Percentiles rank a stretch among this genome's conserved stretches.
These are phyloP conservation scores for Amanita phalloides DNA, from an alignment of 768 basidiomycete genomes.

Conservation along the genomic window DNA sequence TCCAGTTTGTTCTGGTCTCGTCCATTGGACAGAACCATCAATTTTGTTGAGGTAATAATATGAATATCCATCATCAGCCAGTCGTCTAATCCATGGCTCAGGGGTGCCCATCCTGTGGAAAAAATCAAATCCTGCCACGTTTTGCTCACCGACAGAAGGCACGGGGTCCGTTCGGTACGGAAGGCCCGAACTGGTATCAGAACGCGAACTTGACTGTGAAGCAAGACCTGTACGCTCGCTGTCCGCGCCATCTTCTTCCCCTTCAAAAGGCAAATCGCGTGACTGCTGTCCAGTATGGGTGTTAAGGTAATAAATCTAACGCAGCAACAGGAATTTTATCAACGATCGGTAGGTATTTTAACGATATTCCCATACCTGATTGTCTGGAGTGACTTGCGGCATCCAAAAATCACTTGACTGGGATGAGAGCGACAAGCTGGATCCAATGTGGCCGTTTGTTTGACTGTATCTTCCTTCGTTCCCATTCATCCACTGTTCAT, in stretches of 20 bases:
- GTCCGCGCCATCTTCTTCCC: conserved; percentile 54
- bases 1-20: conserved; percentile 36
- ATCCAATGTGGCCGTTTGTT: conserved; percentile 5
- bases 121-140: conserved; percentile 48
- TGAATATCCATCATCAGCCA: conserved; percentile 75
- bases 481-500: conserved; percentile 27
- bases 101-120: conserved; percentile 50
- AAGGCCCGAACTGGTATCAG: conserved; percentile 41
- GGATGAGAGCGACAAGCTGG: conserved; percentile 15
- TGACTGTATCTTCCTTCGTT: conserved; percentile 15
- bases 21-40: conserved; percentile 62
- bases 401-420: conserved; percentile 82
- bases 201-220: conserved; percentile 46
- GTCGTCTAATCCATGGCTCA: conserved; percentile 73
- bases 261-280: conserved; percentile 72
- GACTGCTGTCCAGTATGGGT: conserved; percentile 78
- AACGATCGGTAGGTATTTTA: not conserved
- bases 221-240: conserved; percentile 51
- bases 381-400: conserved; percentile 71
- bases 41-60: conserved; percentile 72
- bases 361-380: conserved; percentile 50
- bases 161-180: conserved; percentile 31
- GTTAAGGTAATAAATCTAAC: conserved; percentile 93
- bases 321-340: not conserved
- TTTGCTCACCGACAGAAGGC: conserved; percentile 25